phyloP scores from a whole-genome alignment of 768 basidiomycete species.

The Pholiota molesta region DNA sequence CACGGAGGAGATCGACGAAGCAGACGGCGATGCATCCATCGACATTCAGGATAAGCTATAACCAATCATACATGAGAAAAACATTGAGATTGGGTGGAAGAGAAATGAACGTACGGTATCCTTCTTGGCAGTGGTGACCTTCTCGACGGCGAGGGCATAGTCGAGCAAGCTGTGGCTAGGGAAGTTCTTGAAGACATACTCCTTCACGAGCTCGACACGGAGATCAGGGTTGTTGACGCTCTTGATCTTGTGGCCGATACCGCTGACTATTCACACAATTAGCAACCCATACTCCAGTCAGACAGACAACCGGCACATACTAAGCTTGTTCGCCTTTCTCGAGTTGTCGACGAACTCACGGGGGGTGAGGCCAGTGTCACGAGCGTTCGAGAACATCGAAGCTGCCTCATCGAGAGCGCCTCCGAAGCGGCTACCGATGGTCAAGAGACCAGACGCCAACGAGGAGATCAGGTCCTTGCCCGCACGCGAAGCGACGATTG shows the following conservation, averaged over 20 bases:
- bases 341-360: constrained; percentile 96
- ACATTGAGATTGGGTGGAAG: not conserved
- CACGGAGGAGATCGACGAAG: constrained; percentile 93
- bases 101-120: constrained; percentile 65
- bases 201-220: constrained; percentile 92
- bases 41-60: constrained; percentile 90
- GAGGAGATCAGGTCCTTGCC: constrained; percentile 99
- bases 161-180: constrained; percentile 91
- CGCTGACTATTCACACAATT: constrained; percentile 61
- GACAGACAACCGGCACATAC: constrained; percentile 43
- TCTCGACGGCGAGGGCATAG: constrained; percentile 96
- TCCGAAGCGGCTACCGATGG: constrained; percentile 97
- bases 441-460: constrained; percentile 92
- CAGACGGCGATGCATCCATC: constrained; percentile 95
- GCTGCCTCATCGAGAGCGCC: constrained; percentile 99
- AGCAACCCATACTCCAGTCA: constrained; percentile 12
- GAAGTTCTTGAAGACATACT: constrained; percentile 95
- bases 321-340: constrained; percentile 93
- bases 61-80: constrained; percentile 2
- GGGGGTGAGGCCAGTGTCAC: constrained; percentile 92
- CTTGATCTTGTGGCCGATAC: constrained; percentile 99
- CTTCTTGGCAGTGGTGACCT: constrained; percentile 97
- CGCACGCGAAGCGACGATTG: constrained; percentile 98
- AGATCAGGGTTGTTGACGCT: constrained; percentile 95
- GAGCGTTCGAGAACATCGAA: constrained; percentile 90